Evolutionary conservation across 2,329 filamentous ascomycete species (phyloP).

Genomic region (Fusarium cyanostomum): DNA sequence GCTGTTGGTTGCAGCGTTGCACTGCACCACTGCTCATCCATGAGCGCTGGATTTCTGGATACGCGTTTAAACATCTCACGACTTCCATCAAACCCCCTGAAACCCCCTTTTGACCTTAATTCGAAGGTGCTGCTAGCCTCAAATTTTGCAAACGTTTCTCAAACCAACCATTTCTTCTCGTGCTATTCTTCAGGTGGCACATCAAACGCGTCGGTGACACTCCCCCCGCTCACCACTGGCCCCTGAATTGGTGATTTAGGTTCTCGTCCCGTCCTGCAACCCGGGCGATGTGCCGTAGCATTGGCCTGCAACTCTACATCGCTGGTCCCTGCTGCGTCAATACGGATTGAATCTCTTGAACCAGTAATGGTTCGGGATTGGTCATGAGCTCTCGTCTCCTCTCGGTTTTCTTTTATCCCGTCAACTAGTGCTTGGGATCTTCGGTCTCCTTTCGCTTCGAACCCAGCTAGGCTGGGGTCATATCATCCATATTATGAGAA

Average conservation of each 20-base stretch:
- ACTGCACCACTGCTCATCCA: constrained; percentile 20
- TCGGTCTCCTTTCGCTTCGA: constrained; percentile 2
- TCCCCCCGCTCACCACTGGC: constrained; percentile 17
- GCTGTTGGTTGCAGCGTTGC: constrained; percentile 27
- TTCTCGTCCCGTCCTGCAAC: constrained; percentile 18
- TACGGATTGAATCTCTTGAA: constrained; percentile 10
- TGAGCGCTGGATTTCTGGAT: constrained; percentile 16
- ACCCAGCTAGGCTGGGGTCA: constrained; percentile 9
- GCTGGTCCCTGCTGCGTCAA: constrained; percentile 24
- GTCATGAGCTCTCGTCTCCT: constrained; percentile 1
- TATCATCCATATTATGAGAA: neutral
- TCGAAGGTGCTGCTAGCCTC: neutral
- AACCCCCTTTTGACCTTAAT: neutral
- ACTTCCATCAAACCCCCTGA: constrained; percentile 10
- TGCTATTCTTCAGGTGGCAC: constrained; percentile 10
- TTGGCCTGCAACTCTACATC: constrained; percentile 23
- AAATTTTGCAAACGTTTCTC: neutral
- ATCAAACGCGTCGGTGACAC: constrained; percentile 13
- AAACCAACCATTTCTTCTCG: constrained; percentile 7
- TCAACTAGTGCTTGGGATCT: constrained; percentile 15
- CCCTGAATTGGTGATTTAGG: constrained; percentile 11
- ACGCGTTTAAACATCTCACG: constrained; percentile 9
- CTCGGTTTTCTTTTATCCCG: constrained; percentile 14
- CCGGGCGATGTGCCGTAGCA: constrained; percentile 15
- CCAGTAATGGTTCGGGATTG: constrained; percentile 7